Evolutionary conservation across 169 alveolate genomes (phyloP), one percentile per base, ranked within the genome.

Genomic region (Eimeria acervulina): DNA sequence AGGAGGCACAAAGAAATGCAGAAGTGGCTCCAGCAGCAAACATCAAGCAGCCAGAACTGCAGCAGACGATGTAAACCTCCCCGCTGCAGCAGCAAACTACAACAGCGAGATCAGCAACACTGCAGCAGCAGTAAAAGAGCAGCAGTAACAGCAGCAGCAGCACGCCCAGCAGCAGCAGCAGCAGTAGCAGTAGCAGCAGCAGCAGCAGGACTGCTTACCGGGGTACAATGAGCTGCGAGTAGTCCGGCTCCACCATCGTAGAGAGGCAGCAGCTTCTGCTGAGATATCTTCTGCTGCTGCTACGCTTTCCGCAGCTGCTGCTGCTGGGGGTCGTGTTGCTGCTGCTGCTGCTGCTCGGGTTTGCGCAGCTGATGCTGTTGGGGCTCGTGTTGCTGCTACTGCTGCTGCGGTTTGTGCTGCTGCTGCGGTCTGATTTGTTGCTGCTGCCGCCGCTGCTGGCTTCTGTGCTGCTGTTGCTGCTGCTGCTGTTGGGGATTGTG

Each of bases 141-240:
- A 6, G 85, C 85, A 19, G 85, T 42, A 33, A 17, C 85, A 28
- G 52, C 38, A 74, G 52, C 28, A 74, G 47, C 55, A 47, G 12
- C 55, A 47, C n/a, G 12, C 55, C 5, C 55, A 7, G 55, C 19
- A 47, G 55, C 55, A 47, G 55, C 55, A 33, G 7, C 85, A 74
- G 47, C 85, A 74, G 51, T 40, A 68, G 85, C 85, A 74, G 85
- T 42, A 26, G 38, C 76, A 66, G 76, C 28, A 72, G 83, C 44
- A 72, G 83, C 83, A 33, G 83, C 74, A 61, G 31, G 19, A 47
- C 55, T 47, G 55, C 74, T 61, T 8, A 61, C 74, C 74, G 8
- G 31, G 74, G 74, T 17, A 61, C 74, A 61, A 61, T 6, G 5
- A 61, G 74, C 8, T 61, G 31, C 26, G 74, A 61, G n/a, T 61